Base-by-base conservation (phyloP, 2,329 filamentous ascomycete genomes). In the Colletotrichum neosansevieriae region DNA sequence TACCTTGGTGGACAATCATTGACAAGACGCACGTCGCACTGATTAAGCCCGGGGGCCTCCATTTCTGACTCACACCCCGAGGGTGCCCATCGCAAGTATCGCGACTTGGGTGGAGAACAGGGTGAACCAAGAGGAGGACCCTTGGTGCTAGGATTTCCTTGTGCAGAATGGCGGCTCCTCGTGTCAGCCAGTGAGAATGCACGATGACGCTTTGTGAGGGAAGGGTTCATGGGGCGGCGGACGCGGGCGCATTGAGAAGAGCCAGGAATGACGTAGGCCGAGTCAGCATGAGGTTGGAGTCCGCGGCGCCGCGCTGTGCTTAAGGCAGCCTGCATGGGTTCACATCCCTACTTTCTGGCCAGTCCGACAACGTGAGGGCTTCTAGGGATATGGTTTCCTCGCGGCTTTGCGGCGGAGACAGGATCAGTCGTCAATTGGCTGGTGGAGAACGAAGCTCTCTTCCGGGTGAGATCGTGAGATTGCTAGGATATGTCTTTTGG, bases 191-290 rank as follows among this genome's bases (percentile, higher is more conserved):
- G 13, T 68, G 15, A 56, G 1, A 15, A 34, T 47, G 54, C 54
- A 59, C 9, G 12, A 42, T 6, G 7, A 34, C 21, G 5, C 6
- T 21, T 15, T 54, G 24, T 24, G 38, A 12, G n/a, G 47, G 40
- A 68, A 64, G 47, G 61, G 61, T 65, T 58, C 65, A 47, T 40
- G 65, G 64, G 51, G 53, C 10, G 17, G 24, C 15, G 65, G 54
- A 60, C 13, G 61, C 56, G 15, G 7, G 24, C 40, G 65, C 61
- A 59, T 59, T 17, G 47, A n/a, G 15, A 49, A 17, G 12, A 56
- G 15, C n/a, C 21, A 17, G 58, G 6, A 34, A 65, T 68, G 65
- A 68, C 65, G 65, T 40, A 65, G 49, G 61, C 65, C 65, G 65
- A 68, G 65, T 54, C 21, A 54, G 3, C 9, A 54, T 6, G 13